phyloP scores from a whole-genome alignment of 192 early-diverging fungal genomes.

The Gamsiella multidivaricata region DNA sequence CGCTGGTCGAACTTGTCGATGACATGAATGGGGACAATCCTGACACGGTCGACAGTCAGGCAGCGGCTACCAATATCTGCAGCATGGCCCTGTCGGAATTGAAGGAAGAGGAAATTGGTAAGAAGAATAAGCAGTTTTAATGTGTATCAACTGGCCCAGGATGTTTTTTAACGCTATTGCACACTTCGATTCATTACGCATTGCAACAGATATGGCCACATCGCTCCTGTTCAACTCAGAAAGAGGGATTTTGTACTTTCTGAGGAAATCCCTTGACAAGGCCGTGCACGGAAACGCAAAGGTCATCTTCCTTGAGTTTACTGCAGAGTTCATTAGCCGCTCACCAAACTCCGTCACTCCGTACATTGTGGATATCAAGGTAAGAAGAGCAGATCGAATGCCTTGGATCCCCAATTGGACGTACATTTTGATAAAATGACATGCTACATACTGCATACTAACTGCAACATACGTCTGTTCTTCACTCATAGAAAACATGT shows the following conservation, averaged over 20 bases:
- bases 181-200: background rate
- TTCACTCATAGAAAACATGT: slow-evolving; percentile 34
- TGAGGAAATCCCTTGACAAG: slow-evolving; percentile 44
- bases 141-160: too few relatives aligned
- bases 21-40: slow-evolving; percentile 46
- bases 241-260: slow-evolving; percentile 57
- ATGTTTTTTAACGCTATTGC: too few relatives aligned
- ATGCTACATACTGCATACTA: too few relatives aligned
- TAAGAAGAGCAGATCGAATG: too few relatives aligned
- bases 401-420: too few relatives aligned
- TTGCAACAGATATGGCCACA: slow-evolving; percentile 54
- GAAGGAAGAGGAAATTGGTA: slow-evolving; percentile 33
- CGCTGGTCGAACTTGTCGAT: slow-evolving; percentile 48
- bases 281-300: slow-evolving; percentile 39
- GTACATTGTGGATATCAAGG: slow-evolving; percentile 56
- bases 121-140: background rate
- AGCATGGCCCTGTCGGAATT: slow-evolving; percentile 42
- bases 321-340: slow-evolving; percentile 54
- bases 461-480: too few relatives aligned
- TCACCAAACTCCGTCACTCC: slow-evolving; percentile 38
- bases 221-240: slow-evolving; percentile 57
- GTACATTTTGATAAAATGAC: too few relatives aligned
- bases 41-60: slow-evolving; percentile 46
- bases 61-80: slow-evolving; percentile 47
- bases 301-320: slow-evolving; percentile 57